Conservation (phyloP, 2,329 filamentous ascomycete genomes). For the Penicillium sp. region DNA sequence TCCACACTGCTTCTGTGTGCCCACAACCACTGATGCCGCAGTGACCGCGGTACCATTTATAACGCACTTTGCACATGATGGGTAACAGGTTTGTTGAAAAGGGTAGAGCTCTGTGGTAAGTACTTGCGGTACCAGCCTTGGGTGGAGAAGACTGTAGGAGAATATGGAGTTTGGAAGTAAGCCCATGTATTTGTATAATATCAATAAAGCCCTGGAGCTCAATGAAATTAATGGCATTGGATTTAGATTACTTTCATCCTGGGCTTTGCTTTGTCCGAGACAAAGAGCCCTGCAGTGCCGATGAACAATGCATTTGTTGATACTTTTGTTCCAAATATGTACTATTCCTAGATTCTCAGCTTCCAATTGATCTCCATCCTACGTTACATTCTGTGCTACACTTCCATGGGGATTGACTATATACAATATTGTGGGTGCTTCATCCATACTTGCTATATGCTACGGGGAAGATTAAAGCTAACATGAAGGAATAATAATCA, state of each 20-base stretch:
- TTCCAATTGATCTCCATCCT: not conserved
- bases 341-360: not conserved
- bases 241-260: not conserved
- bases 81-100: not conserved
- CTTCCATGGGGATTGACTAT: not conserved
- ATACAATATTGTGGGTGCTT: not conserved
- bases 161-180: not conserved
- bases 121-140: not conserved
- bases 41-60: constrained; percentile 8
- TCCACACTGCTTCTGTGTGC: constrained; percentile 4
- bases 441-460: not conserved
- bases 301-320: not conserved
- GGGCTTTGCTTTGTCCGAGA: not conserved
- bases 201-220: not conserved
- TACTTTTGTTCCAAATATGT: not conserved
- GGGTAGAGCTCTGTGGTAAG: not conserved
- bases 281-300: not conserved
- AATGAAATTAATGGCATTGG: not conserved
- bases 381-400: not conserved
- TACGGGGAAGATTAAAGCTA: not conserved
- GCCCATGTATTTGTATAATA: not conserved
- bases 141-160: not conserved
- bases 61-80: constrained; percentile 1
- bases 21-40: constrained; percentile 1
- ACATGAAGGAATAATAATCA: not conserved